Base-by-base conservation (phyloP, 805 yeast genomes). In the Ogataea angusta region DNA sequence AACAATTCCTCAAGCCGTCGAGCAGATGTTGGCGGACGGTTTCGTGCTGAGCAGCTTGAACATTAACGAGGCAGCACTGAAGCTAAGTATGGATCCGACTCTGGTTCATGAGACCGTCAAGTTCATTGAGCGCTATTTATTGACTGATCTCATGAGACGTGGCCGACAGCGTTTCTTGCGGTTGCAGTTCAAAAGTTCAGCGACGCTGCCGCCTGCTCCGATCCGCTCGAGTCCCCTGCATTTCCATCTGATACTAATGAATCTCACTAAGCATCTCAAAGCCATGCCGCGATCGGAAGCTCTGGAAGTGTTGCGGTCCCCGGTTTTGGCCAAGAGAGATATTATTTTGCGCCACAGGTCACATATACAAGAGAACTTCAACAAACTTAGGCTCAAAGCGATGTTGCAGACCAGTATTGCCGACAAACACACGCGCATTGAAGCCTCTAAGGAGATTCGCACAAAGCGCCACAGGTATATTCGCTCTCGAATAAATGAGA, bases 1-100 rank as follows among this genome's bases (percentile, higher is more conserved):
- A 8, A 51, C 51, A 10, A 29, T 60, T 5, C 39, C 47, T 9
- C 22, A 39, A 3, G 48, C 45, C 13, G 32, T 60, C 10, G 49
- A 51, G 2, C 34, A 34, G 7, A 41, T 62, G 19, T 39, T 30
- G 6, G 16, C 35, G 1, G 49, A 48, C 6, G 65, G 67, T 2
- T 52, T 63, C 30, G 28, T 55, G 3, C 45, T 65, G 18, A 52
- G 59, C 15, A 56, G 54, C 30, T 34, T 40, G 8, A 56, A 53
- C 35, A 34, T 55, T 38, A 61, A 60, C 41, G 54, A 54, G 10
- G 51, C 66, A 0, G 64, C 63, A 8, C 23, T 55, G 19, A 22
- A 40, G 3, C 29, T 62, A 23, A 52, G 60, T 29, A 18, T 36
- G 7, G 43, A 53, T 25, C 39, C 52, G 2, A 45, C 35, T 6